Base-by-base conservation (phyloP, 1,139 yeast species). In the Meyerozyma elateridarum region DNA sequence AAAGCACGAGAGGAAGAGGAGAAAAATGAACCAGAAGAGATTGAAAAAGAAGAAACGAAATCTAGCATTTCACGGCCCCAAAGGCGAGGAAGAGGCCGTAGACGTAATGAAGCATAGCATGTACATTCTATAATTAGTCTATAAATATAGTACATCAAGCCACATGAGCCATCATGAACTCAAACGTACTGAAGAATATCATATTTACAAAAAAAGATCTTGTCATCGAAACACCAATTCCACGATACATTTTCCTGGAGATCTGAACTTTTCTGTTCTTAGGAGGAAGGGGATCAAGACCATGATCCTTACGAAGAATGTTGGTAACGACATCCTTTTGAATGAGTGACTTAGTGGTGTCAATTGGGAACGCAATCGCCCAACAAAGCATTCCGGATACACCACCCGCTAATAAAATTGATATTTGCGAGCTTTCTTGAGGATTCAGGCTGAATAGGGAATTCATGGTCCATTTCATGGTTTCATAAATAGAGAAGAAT, bases 351-450 rank as follows among this genome's bases (percentile, higher is more conserved):
- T 87, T 85, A 38, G 80, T 65, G 0, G 95, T 85, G 51, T 85
- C 95, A 2, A 87, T 53, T 0, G 95, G 95, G 58, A 82, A 85
- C 2, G 85, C 78, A 2, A 76, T 52, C 2, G 76, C 56, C 93
- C 94, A 85, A 31, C 87, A 71, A 12, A 79, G 56, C 8, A 79
- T 73, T 1, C 95, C 95, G 2, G 93, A 76, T 22, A 79, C 43
- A 0, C 88, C 95, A n/a, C 95, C 95, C 0, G 93, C 85, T 3
- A 80, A 34, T 4, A 65, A 43, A 15, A 68, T 58, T 1, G 72
- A 56, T 5, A 63, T 29, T 8, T 62, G 63, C 5, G 70, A 61
- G 14, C 60, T 45, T 15, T 43, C 36, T 1, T 46, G 33, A 3
- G 64, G 54, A 34, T 59, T 52, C 1, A 53, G 44, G 33, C 63